These are phyloP conservation scores for Pyrenophora graminea DNA, from an alignment of 2,329 filamentous ascomycete genomes.

Conservation along the genomic window DNA sequence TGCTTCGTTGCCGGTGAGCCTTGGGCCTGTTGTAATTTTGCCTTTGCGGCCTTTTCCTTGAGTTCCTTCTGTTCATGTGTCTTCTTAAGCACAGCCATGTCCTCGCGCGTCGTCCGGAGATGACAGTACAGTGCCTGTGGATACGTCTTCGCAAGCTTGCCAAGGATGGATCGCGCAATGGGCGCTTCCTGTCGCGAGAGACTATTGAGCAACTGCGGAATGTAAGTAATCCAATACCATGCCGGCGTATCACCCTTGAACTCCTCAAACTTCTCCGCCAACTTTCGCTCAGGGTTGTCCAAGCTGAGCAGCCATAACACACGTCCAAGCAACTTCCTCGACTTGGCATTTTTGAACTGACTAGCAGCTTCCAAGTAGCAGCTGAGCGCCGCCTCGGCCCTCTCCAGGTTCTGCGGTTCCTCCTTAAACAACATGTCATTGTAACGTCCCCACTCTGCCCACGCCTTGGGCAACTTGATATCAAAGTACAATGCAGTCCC, in stretches of 20 bases:
- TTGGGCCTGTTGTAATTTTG: conserved; percentile 63
- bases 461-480: conserved; percentile 91
- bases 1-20: conserved; percentile 45
- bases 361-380: conserved; percentile 96
- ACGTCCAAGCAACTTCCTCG: conserved; percentile 86
- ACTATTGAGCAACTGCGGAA: conserved; percentile 91
- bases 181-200: conserved; percentile 89
- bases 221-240: conserved; percentile 99
- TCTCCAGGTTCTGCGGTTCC: conserved; percentile 77
- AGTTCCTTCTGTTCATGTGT: conserved; percentile 69
- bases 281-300: conserved; percentile 81
- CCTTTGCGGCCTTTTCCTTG: conserved; percentile 56
- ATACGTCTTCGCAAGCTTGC: conserved; percentile 93
- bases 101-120: conserved; percentile 88
- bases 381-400: conserved; percentile 88
- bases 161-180: conserved; percentile 81
- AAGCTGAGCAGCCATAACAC: conserved; percentile 95
- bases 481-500: conserved; percentile 96
- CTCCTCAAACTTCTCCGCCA: conserved; percentile 86
- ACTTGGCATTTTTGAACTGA: conserved; percentile 96
- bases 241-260: conserved; percentile 97
- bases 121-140: conserved; percentile 96
- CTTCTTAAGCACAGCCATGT: conserved; percentile 91
- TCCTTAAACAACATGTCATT: conserved; percentile 96
- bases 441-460: conserved; percentile 99